Evolutionary conservation across 768 basidiomycete species (phyloP), one percentile per base, ranked within the genome.

Genomic region (Collybia sordida): DNA sequence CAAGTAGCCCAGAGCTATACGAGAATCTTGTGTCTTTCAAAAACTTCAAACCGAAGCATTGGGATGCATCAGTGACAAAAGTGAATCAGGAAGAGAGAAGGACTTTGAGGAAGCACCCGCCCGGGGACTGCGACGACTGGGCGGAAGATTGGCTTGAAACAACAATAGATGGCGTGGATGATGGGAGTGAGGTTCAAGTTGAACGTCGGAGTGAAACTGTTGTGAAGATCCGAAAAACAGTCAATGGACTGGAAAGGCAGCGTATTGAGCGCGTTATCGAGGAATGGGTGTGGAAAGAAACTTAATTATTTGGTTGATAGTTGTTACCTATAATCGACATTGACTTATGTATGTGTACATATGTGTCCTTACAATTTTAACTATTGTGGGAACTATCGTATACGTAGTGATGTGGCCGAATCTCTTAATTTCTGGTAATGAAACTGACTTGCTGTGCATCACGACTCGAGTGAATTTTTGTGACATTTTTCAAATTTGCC

Each of bases 231-330:
- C 77, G 86, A 52, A 76, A 72, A 63, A 81, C 78, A 7, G 67
- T 57, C 36, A 69, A 72, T 23, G 81, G 85, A 18, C 37, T 90
- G 36, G 89, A 90, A 61, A 72, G 88, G 55, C 88, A 91, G 55
- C 77, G 81, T 42, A 79, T 89, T 54, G 84, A 87, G 59, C 79
- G 89, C 51, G 68, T 73, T 21, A 66, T 85, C 37, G 89, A 91
- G 67, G 74, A 76, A 44, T 90, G 87, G 86, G 72, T 61, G 15
- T 89, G 86, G 86, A 48, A 46, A 19, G 43, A 45, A 12, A 31
- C 9, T 31, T 31, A 14, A 31, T 3, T 11, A 2, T 3, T 14
- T 31, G 14, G 27, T 27, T 27, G 27, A 31, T 31, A 31, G 14
- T 31, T 31, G 9, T 27, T 50, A 18, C 18, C 25, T 36, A 31